Evolutionary conservation across 2,329 filamentous ascomycete genomes (phyloP).

Genomic region (Pseudogymnoascus sp.): DNA sequence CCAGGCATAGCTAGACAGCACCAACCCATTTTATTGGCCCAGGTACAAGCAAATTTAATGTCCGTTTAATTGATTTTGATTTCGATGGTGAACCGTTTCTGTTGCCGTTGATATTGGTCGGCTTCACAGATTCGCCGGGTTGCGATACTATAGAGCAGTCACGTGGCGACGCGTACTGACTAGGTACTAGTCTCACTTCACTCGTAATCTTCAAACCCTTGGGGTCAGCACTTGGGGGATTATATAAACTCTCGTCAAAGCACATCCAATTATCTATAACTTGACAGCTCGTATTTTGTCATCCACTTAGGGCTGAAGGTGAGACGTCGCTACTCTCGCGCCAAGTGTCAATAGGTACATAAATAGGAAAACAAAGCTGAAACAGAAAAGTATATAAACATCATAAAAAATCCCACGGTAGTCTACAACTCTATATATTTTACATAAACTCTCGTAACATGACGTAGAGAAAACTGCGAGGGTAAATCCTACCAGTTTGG

Average conservation of each 20-base stretch:
- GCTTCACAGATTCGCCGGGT: neutral
- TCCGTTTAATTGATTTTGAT: neutral
- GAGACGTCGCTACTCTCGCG: neutral
- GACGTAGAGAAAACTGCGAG: neutral
- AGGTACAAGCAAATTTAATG: neutral
- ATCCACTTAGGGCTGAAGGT: neutral
- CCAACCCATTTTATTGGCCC: neutral
- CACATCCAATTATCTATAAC: neutral
- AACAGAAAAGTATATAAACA: neutral
- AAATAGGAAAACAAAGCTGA: constrained; percentile 48
- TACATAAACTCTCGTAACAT: constrained; percentile 2
- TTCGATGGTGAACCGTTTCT: neutral
- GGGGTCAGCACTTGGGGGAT: neutral
- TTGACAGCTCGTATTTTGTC: neutral
- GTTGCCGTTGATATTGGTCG: neutral
- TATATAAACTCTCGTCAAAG: neutral
- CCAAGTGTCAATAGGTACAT: constrained; percentile 83
- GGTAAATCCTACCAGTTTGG: neutral
- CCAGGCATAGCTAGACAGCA: neutral
- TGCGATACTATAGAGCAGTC: neutral
- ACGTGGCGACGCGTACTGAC: neutral
- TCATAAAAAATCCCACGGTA: neutral
- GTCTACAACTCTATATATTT: constrained; percentile 8
- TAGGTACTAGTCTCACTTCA: neutral
- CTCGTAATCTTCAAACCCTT: neutral